These are phyloP conservation scores for Chrysopogon serrulatus DNA, from an alignment of 176 grass and related monocot species.

Conservation along the genomic window DNA sequence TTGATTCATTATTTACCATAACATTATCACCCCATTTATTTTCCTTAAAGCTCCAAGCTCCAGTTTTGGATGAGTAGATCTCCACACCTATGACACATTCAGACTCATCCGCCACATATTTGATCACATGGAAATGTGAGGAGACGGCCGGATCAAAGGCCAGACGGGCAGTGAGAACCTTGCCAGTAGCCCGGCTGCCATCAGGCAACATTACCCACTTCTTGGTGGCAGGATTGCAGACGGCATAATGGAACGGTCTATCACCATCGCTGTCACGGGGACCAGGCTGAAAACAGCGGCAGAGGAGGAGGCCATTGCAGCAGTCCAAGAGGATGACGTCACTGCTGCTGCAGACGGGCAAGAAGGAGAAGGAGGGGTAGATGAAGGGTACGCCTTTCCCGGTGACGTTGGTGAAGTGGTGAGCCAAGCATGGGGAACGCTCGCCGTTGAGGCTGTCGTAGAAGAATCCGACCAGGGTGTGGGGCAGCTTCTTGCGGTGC, in stretches of 20 bases:
- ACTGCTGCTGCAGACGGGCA: not conserved
- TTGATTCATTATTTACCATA: not conserved
- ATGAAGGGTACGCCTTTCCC: not conserved
- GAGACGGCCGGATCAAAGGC: not conserved
- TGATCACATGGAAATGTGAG: not conserved
- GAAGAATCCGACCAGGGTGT: not conserved
- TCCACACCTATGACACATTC: too few species aligned
- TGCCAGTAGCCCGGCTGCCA: not conserved
- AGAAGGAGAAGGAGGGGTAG: not conserved
- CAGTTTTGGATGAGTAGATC: not conserved
- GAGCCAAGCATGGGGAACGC: rapidly evolving
- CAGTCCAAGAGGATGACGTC: not conserved
- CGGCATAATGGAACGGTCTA: not conserved
- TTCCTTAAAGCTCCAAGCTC: not conserved
- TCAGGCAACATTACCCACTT: not conserved
- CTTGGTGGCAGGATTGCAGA: not conserved
- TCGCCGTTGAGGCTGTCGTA: not conserved
- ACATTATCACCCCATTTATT: too few species aligned
- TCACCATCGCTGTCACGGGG: not conserved
- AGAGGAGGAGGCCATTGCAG: not conserved
- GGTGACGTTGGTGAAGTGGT: not conserved
- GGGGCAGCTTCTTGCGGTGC: not conserved
- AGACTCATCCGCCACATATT: not conserved
- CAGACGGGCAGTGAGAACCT: not conserved
- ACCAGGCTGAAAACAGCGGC: not conserved